Conservation (phyloP, 306 rosid species). For the Lathyrus sativus region DNA sequence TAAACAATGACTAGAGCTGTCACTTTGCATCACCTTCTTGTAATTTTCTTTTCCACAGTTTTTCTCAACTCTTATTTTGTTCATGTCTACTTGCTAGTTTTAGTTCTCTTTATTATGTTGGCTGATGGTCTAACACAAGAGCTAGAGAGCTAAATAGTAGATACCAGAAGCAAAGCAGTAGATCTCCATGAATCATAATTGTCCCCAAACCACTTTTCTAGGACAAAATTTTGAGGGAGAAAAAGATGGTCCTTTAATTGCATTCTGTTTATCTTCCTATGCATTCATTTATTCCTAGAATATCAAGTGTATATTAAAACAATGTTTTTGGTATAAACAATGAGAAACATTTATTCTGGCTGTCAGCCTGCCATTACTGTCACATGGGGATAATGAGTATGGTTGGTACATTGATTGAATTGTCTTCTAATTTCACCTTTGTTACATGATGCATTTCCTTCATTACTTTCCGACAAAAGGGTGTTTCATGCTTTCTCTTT, state of each 20-base stretch:
- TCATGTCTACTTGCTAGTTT: not conserved
- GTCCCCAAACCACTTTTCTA: constrained; percentile 1
- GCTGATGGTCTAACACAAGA: constrained; percentile 11
- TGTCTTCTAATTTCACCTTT: constrained; percentile 9
- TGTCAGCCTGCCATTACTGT: constrained; percentile 12
- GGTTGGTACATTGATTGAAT: constrained; percentile 28
- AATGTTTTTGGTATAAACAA: not conserved
- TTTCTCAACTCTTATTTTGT: constrained; percentile 19
- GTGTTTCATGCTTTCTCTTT: constrained; percentile 28
- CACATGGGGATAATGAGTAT: constrained; percentile 21
- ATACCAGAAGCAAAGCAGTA: no score
- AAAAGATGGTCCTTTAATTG: constrained; percentile 22
- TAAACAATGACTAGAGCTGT: constrained; percentile 13
- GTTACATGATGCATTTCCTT: constrained; percentile 17
- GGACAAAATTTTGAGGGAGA: constrained; percentile 10
- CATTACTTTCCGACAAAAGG: not conserved
- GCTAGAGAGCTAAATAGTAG: not conserved
- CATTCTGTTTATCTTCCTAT: not conserved
- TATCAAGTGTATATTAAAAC: not conserved
- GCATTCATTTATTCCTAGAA: constrained; percentile 17
- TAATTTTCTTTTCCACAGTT: constrained; percentile 4
- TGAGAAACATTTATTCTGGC: constrained; percentile 24
- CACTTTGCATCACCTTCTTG: constrained; percentile 25
- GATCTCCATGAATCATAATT: constrained; percentile 23
- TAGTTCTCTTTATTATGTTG: constrained; percentile 10